These are phyloP conservation scores for Myriosclerotinia scirpicola DNA, from an alignment of 2,329 filamentous ascomycete genomes.

Conservation along the genomic window DNA sequence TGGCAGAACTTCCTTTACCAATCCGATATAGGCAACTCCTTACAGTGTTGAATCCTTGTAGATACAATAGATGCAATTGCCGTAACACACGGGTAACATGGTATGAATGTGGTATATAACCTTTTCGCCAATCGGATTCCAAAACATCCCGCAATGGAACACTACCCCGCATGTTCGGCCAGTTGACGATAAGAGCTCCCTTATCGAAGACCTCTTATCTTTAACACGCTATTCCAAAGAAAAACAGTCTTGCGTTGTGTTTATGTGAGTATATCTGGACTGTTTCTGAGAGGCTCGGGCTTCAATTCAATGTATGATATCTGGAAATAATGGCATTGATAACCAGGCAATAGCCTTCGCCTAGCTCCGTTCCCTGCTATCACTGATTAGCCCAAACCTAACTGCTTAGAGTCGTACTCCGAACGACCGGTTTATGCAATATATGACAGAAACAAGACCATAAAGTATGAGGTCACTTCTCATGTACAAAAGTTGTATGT, in stretches of 20 bases:
- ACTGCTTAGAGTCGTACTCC: too few species aligned
- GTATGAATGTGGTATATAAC: not conserved
- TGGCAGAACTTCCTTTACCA: not conserved
- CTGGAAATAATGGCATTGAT: too few species aligned
- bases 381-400: too few species aligned
- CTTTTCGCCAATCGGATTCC: not conserved
- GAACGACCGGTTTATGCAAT: too few species aligned
- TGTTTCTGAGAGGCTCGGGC: too few species aligned
- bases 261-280: not conserved
- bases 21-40: slow-evolving; percentile 9
- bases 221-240: not conserved
- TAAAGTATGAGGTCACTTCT: too few species aligned
- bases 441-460: too few species aligned
- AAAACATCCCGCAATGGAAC: not conserved
- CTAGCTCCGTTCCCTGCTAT: too few species aligned
- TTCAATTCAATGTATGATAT: too few species aligned
- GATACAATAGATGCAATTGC: not conserved
- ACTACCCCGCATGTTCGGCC: slow-evolving; percentile 2
- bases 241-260: not conserved
- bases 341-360: too few species aligned
- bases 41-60: not conserved
- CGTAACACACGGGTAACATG: not conserved
- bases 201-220: not conserved
- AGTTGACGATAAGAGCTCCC: slow-evolving; percentile 5
- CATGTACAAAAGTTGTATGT: too few species aligned